Percentiles rank a stretch among this genome's conserved stretches.
Conservation (phyloP, 768 basidiomycete genomes). For the Lentinula edodes region DNA sequence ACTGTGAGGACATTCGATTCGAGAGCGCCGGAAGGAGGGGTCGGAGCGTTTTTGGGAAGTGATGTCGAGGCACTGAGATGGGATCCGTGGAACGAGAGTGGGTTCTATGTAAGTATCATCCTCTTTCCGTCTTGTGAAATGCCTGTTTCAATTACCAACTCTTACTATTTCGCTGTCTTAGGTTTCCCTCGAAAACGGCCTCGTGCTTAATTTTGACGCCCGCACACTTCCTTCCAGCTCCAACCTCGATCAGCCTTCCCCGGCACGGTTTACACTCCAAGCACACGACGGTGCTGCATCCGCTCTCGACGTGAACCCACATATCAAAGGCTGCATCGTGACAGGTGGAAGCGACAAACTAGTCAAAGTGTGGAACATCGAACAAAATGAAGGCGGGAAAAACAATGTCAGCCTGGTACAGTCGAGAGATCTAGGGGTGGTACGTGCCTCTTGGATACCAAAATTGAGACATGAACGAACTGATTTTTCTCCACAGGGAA, state of each 20-base stretch:
- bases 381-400: conserved; percentile 60
- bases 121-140: not conserved
- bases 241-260: conserved; percentile 55
- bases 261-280: conserved; percentile 79
- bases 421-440: conserved; percentile 86
- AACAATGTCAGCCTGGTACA: conserved; percentile 78
- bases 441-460: conserved; percentile 30
- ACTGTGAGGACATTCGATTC: conserved; percentile 95
- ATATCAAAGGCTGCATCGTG: conserved; percentile 83
- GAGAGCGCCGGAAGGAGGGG: conserved; percentile 71
- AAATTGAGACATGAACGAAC: not conserved
- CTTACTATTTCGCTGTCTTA: conserved; percentile 22
- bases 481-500: conserved; percentile 55
- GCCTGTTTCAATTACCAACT: not conserved
- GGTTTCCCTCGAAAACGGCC: conserved; percentile 94
- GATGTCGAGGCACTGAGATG: conserved; percentile 93
- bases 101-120: conserved; percentile 68
- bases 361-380: conserved; percentile 94
- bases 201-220: conserved; percentile 89
- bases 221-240: conserved; percentile 61
- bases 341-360: conserved; percentile 95
- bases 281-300: conserved; percentile 92
- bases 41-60: conserved; percentile 81
- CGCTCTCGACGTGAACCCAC: conserved; percentile 85
- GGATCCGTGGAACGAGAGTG: conserved; percentile 91